A percentile compares a stretch with the other conserved stretches of the same genome.
Evolutionary conservation across 441 rosid species (phyloP).

Genomic region (Adansonia rubrostipa): DNA sequence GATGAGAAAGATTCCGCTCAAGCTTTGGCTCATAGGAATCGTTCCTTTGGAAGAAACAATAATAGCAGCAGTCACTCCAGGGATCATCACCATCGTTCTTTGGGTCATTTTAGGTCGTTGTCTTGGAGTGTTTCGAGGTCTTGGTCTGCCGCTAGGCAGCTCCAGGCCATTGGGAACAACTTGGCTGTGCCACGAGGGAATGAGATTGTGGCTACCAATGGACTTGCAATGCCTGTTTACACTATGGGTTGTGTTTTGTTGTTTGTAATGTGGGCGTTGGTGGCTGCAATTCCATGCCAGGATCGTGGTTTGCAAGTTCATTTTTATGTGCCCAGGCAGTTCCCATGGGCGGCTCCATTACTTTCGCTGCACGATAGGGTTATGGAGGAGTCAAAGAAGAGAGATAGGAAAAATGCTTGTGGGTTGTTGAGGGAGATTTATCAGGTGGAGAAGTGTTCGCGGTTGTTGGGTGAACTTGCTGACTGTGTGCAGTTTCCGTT

Average conservation of each 20-base stretch:
- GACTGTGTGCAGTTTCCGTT: constrained; percentile 76
- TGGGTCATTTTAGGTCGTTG: constrained; percentile 74
- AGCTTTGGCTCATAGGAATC: constrained; percentile 57
- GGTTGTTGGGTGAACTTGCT: constrained; percentile 62
- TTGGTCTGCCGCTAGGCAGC: constrained; percentile 89
- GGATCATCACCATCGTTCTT: constrained; percentile 46
- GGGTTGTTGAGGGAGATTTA: constrained; percentile 85
- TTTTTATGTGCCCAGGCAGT: constrained; percentile 68
- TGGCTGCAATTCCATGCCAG: constrained; percentile 91
- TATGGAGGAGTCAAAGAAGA: constrained; percentile 75
- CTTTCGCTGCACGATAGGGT: constrained; percentile 69
- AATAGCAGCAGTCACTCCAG: constrained; percentile 30
- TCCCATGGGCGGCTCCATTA: constrained; percentile 62
- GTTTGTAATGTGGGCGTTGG: constrained; percentile 89
- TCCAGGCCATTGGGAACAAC: constrained; percentile 79
- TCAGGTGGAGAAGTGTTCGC: constrained; percentile 66
- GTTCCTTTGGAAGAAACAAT: constrained; percentile 75
- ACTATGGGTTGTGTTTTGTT: constrained; percentile 68
- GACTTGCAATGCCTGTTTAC: constrained; percentile 63
- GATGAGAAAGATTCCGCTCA: constrained; percentile 74
- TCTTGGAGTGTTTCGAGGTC: constrained; percentile 93
- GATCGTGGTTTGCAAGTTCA: constrained; percentile 85
- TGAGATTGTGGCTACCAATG: constrained; percentile 58
- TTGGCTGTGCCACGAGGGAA: constrained; percentile 57
- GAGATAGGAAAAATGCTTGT: constrained; percentile 76